Base-by-base conservation (phyloP, 306 rosid species). In the Purshia tridentata region DNA sequence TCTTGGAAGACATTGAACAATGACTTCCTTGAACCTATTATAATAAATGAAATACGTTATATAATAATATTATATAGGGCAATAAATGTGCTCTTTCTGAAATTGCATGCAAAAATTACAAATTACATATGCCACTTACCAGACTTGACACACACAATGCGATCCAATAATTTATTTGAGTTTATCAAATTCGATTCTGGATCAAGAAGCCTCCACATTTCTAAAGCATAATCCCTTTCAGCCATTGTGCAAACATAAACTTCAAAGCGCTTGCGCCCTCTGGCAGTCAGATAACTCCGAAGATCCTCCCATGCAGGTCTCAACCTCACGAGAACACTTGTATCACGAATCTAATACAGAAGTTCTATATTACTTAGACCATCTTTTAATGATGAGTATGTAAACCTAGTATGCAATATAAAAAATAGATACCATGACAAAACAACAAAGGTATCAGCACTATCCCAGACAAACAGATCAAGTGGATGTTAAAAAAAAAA, bases 191-290 rank as follows among this genome's bases (percentile, higher is more conserved):
- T 95, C 65, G 88, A 92, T 69, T 90, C 98, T 69, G 99, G 99
- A 86, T 95, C 99, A 75, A 95, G 98, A 87, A 95, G 99, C 91
- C 99, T 88, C 99, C 99, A 95, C 99, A 95, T 95, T 86, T 95
- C 99, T 40, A 95, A 86, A 19, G 99, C 99, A 81, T 95, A 95
- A 90, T 95, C 99, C 85, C 96, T 90, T 86, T 95, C 99, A 64
- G 99, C 99, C 99, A 95, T 95, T 47, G 98, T 95, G 86, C 99
- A 95, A 76, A 95, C 99, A 85, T 83, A 95, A 70, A 95, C 99
- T 85, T 95, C 99, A 91, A 95, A 95, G 46, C 99, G 98, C 90
- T 95, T 95, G 76, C 99, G 98, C 77, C 99, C 99, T 83, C 96
- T 86, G 67, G 99, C 99, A 75, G 82, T 95, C 89, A 95, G 85